phyloP scores from a whole-genome alignment of 108 stramenopile species.

The Cyclostephanos tholiformis region DNA sequence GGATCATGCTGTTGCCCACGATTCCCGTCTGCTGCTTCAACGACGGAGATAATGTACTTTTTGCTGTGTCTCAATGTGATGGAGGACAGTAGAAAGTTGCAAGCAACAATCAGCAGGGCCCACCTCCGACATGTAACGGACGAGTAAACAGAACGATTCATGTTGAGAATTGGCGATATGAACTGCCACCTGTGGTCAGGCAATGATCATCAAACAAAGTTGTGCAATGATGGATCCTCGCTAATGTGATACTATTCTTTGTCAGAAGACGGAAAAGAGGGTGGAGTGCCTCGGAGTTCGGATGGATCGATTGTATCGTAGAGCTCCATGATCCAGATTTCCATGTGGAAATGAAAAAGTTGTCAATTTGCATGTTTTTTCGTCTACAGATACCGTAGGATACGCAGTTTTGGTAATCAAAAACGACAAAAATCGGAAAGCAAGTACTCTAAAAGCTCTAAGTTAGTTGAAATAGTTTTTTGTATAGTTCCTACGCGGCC shows the following conservation, averaged over 20 bases:
- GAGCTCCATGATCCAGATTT: too few relatives aligned
- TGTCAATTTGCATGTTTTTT: too few relatives aligned
- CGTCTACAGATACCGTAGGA: too few relatives aligned
- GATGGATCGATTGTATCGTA: too few relatives aligned
- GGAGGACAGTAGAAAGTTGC: conserved; percentile 2
- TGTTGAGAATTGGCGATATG: not conserved
- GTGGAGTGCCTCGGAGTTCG: too few relatives aligned
- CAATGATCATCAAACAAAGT: not conserved
- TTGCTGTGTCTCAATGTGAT: not conserved
- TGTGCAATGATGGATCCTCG: not conserved
- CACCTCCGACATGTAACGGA: not conserved
- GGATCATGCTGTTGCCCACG: conserved; percentile 4
- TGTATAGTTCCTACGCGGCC: too few relatives aligned
- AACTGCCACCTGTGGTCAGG: not conserved
- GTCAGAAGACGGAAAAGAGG: too few relatives aligned
- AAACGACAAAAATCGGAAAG: too few relatives aligned
- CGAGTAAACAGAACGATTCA: not conserved
- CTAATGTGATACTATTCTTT: not conserved
- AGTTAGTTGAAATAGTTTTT: too few relatives aligned
- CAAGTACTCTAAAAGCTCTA: too few relatives aligned
- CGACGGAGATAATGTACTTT: not conserved
- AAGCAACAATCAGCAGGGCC: not conserved
- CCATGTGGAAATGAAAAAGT: too few relatives aligned
- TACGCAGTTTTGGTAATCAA: too few relatives aligned
- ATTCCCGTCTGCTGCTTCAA: conserved; percentile 3